A percentile compares a stretch with the other conserved stretches of the same genome.
Evolutionary conservation across 768 basidiomycete genomes (phyloP).

Genomic region (Collybiopsis luxurians): DNA sequence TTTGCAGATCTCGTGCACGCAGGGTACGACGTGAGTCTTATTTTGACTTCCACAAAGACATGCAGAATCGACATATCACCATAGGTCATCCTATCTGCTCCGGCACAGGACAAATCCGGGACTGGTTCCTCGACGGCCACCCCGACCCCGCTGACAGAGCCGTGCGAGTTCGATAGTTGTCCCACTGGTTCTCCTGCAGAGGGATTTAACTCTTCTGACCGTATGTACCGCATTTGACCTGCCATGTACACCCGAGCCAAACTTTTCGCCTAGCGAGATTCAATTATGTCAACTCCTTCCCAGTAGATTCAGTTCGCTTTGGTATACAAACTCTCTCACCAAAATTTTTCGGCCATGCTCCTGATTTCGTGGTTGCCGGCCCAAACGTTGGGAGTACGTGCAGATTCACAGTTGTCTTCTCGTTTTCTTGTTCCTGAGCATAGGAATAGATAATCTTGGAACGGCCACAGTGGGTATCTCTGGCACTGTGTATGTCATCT

Average conservation of each 20-base stretch:
- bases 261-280: slow-evolving; percentile 22
- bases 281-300: slow-evolving; percentile 37
- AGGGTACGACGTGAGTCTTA: slow-evolving; percentile 23
- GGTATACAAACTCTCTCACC: slow-evolving; percentile 48
- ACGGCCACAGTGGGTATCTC: slow-evolving; percentile 26
- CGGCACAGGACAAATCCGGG: slow-evolving; percentile 39
- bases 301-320: slow-evolving; percentile 31
- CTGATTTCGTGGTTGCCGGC: slow-evolving; percentile 46
- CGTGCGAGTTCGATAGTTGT: slow-evolving; percentile 44
- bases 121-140: slow-evolving; percentile 15
- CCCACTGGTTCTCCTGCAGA: slow-evolving; percentile 37
- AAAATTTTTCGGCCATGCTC: slow-evolving; percentile 31
- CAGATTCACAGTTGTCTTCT: not conserved
- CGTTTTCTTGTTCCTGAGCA: too few relatives aligned
- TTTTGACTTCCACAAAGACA: not conserved
- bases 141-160: slow-evolving; percentile 24
- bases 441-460: slow-evolving; percentile 5
- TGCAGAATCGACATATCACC: slow-evolving; percentile 9
- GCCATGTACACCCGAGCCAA: not conserved
- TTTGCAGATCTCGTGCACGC: slow-evolving; percentile 31
- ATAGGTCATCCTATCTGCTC: slow-evolving; percentile 45
- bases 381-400: slow-evolving; percentile 43
- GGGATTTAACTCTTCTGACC: slow-evolving; percentile 37
- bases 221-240: not conserved
- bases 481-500: slow-evolving; percentile 38